Evolutionary conservation across 2,329 filamentous ascomycete species (phyloP).

Genomic region (Ophiostoma triangulosporum): DNA sequence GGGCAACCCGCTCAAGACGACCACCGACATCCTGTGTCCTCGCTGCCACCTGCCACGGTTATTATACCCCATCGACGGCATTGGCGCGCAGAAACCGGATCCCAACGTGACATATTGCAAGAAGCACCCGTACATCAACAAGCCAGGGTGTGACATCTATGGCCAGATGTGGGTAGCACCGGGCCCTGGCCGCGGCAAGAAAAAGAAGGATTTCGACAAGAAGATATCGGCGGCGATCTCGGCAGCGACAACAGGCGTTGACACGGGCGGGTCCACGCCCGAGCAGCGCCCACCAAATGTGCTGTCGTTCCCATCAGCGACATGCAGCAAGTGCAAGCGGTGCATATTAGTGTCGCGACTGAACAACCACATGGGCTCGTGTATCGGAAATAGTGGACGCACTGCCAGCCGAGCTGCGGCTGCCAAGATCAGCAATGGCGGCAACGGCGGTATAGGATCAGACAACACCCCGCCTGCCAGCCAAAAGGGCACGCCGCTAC

Average conservation of each 20-base stretch:
- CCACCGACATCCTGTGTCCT: slow-evolving; percentile 57
- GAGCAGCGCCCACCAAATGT: slow-evolving; percentile 47
- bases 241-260: slow-evolving; percentile 22
- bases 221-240: slow-evolving; percentile 27
- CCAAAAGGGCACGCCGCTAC: slow-evolving; percentile 47
- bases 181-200: slow-evolving; percentile 57
- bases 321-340: slow-evolving; percentile 53
- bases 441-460: slow-evolving; percentile 33
- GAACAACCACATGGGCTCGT: slow-evolving; percentile 56
- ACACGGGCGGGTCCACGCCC: slow-evolving; percentile 27
- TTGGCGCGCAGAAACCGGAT: slow-evolving; percentile 50
- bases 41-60: slow-evolving; percentile 63
- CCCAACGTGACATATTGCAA: slow-evolving; percentile 65
- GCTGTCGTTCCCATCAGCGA: slow-evolving; percentile 50
- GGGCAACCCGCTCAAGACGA: slow-evolving; percentile 59
- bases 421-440: slow-evolving; percentile 48
- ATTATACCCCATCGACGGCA: slow-evolving; percentile 58
- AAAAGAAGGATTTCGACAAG: slow-evolving; percentile 65
- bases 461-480: slow-evolving; percentile 48
- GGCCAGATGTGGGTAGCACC: slow-evolving; percentile 68
- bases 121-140: slow-evolving; percentile 63
- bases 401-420: slow-evolving; percentile 49
- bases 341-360: slow-evolving; percentile 51
- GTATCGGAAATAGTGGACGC: slow-evolving; percentile 51
- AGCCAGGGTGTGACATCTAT: slow-evolving; percentile 66